phyloP scores from a whole-genome alignment of 164 flowering plant species.

The Liquidambar formosana region DNA sequence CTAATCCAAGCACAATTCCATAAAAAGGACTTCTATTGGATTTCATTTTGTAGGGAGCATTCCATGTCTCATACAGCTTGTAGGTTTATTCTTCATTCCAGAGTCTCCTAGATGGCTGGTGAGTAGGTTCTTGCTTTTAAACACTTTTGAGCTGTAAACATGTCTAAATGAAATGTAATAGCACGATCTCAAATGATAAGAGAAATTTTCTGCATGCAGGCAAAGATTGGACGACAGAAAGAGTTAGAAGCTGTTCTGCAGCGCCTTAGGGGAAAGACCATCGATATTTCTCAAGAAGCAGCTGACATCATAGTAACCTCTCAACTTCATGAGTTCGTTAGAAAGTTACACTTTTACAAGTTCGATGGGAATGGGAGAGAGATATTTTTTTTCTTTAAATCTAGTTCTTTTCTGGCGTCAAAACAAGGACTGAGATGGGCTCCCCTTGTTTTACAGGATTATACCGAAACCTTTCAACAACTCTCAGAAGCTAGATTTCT shows the following conservation, averaged over 20 bases:
- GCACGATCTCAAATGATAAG: background rate
- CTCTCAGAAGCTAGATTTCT: slow-evolving; percentile 32
- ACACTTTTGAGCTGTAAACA: no score
- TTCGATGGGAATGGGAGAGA: no score
- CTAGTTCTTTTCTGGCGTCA: no score
- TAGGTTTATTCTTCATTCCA: no score
- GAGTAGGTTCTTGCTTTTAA: slow-evolving; percentile 16
- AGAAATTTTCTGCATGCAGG: slow-evolving; percentile 37
- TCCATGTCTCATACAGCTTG: no score
- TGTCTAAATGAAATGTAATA: background rate
- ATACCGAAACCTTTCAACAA: slow-evolving; percentile 37
- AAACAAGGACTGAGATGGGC: no score
- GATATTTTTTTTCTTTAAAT: no score
- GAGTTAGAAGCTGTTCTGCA: slow-evolving; percentile 43
- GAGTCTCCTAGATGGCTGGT: slow-evolving; percentile 71
- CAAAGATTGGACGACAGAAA: slow-evolving; percentile 38
- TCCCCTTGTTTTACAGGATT: slow-evolving; percentile 37
- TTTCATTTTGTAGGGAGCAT: slow-evolving; percentile 38
- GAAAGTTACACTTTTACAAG: background rate
- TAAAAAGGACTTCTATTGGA: background rate
- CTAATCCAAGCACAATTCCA: no score
- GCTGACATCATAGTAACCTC: no score
- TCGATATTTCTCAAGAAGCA: no score
- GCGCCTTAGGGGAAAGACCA: slow-evolving; percentile 47
- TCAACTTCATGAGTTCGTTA: background rate